Conservation (phyloP, 2,329 filamentous ascomycete species). For the Emergomyces pasteurianus region DNA sequence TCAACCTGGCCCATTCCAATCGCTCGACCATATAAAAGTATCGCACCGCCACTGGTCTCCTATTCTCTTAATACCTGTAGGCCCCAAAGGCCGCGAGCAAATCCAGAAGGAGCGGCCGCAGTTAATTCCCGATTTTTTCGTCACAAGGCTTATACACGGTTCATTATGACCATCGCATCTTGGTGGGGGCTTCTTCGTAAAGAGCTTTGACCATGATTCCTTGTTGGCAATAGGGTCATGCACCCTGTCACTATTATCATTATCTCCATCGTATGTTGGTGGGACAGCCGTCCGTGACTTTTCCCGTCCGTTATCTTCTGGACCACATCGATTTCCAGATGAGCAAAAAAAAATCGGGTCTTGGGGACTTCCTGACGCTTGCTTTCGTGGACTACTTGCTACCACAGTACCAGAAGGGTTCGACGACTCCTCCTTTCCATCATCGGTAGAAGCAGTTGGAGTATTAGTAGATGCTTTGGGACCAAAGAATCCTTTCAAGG, state of each 20-base stretch:
- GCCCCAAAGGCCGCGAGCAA: constrained; percentile 66
- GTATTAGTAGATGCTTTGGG: constrained; percentile 33
- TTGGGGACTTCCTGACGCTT: neutral
- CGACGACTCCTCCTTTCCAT: neutral
- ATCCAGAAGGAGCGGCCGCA: constrained; percentile 57
- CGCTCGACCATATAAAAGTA: constrained; percentile 64
- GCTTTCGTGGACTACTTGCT: neutral
- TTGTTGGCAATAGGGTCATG: constrained; percentile 59
- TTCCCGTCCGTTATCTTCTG: neutral
- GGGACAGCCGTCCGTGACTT: neutral
- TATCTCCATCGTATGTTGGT: constrained; percentile 20
- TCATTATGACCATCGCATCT: constrained; percentile 75
- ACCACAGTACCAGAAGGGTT: neutral
- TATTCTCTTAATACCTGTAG: constrained; percentile 71
- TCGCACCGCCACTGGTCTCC: constrained; percentile 77
- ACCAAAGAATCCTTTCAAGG: constrained; percentile 70
- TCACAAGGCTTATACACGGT: constrained; percentile 69
- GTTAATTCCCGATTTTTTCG: constrained; percentile 83
- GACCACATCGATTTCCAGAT: neutral
- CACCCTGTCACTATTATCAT: constrained; percentile 33
- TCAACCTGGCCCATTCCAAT: constrained; percentile 38
- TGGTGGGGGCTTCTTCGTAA: constrained; percentile 62
- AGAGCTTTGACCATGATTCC: constrained; percentile 75
- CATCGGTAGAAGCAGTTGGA: neutral
- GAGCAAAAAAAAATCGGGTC: neutral